phyloP scores from a whole-genome alignment of 495 filamentous ascomycete species.

The Talaromyces stipitatus region DNA sequence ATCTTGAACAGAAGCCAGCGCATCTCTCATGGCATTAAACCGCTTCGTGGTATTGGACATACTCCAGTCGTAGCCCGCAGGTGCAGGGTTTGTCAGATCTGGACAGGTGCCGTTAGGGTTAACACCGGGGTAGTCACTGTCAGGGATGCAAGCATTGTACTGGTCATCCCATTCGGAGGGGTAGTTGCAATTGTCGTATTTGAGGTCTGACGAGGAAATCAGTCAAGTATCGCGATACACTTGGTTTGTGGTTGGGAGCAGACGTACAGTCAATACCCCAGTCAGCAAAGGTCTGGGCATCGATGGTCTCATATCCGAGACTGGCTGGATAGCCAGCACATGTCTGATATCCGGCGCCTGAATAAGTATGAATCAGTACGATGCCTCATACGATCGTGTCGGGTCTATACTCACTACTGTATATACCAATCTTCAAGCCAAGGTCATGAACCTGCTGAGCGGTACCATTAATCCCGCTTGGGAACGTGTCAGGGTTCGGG shows the following conservation, averaged over 20 bases:
- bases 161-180: slow-evolving; percentile 33
- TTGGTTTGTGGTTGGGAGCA: not conserved
- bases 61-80: slow-evolving; percentile 44
- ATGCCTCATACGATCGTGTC: not conserved
- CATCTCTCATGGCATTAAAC: slow-evolving; percentile 54
- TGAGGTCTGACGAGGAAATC: slow-evolving; percentile 38
- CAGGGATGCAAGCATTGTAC: slow-evolving; percentile 32
- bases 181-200: slow-evolving; percentile 66
- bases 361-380: slow-evolving; percentile 6
- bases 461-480: slow-evolving; percentile 52
- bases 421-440: slow-evolving; percentile 61
- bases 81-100: slow-evolving; percentile 27
- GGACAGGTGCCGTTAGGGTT: slow-evolving; percentile 36
- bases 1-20: slow-evolving; percentile 35
- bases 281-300: slow-evolving; percentile 52
- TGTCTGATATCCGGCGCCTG: slow-evolving; percentile 52
- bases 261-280: slow-evolving; percentile 59
- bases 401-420: slow-evolving; percentile 34
- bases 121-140: slow-evolving; percentile 10
- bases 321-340: slow-evolving; percentile 57
- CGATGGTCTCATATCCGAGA: slow-evolving; percentile 52
- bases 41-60: slow-evolving; percentile 42
- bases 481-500: slow-evolving; percentile 51
- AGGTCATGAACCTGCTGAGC: slow-evolving; percentile 50
- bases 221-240: not conserved